phyloP scores from a whole-genome alignment of 192 early-diverging fungal genomes.

The Pilobolus umbonatus region DNA sequence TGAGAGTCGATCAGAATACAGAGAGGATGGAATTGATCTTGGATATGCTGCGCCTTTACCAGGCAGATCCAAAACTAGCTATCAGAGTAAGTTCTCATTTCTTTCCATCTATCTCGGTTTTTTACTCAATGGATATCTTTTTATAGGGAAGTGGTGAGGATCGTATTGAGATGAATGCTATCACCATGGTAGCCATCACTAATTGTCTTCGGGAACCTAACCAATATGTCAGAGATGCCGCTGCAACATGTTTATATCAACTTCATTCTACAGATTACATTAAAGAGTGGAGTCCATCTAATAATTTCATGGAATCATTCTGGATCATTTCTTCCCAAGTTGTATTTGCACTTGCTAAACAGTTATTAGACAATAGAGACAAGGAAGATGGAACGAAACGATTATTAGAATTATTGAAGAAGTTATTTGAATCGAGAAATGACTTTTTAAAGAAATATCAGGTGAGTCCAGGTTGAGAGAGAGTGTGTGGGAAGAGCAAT shows the following conservation, averaged over 20 bases:
- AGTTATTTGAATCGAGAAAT: conserved; percentile 60
- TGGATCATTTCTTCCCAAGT: conserved; percentile 71
- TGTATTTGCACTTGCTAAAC: conserved; percentile 64
- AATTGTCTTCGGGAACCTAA: conserved; percentile 71
- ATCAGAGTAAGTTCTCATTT: conserved; percentile 51
- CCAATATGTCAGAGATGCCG: conserved; percentile 61
- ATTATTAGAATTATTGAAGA: conserved; percentile 61
- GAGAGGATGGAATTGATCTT: conserved; percentile 82
- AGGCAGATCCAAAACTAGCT: conserved; percentile 69
- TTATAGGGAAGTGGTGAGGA: conserved; percentile 61
- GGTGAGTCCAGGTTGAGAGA: conserved; percentile 18
- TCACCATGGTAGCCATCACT: conserved; percentile 68
- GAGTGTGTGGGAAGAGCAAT: background rate
- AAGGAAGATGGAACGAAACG: conserved; percentile 61
- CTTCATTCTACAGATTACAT: conserved; percentile 71
- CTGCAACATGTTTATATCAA: conserved; percentile 66
- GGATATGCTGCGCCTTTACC: conserved; percentile 70
- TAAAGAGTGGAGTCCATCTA: conserved; percentile 75
- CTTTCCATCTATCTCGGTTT: background rate
- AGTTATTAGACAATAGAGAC: conserved; percentile 70
- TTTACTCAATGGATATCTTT: background rate
- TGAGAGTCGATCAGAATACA: conserved; percentile 41
- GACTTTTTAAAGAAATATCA: conserved; percentile 50
- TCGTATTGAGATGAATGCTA: conserved; percentile 68
- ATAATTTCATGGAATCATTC: conserved; percentile 65